These are phyloP conservation scores for Leccinum variicolor DNA, from an alignment of 768 basidiomycete species.

Conservation along the genomic window DNA sequence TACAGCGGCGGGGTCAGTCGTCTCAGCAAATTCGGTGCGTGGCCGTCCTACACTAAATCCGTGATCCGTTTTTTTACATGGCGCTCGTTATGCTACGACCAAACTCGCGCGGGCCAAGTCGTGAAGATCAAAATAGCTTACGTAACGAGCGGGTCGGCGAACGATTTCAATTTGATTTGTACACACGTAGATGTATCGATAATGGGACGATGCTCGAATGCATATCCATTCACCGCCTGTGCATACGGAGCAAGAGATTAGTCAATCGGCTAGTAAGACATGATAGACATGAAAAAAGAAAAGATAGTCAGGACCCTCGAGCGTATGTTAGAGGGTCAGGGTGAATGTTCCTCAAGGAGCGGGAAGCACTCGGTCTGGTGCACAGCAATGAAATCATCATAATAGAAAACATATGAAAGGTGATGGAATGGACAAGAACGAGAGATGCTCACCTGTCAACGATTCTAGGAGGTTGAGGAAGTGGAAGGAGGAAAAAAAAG, in stretches of 20 bases:
- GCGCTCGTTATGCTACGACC: conserved; percentile 49
- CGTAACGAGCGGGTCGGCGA: too few relatives aligned
- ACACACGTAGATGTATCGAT: not conserved
- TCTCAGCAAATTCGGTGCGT: conserved; percentile 81
- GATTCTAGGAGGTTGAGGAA: too few relatives aligned
- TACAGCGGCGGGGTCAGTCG: conserved; percentile 89
- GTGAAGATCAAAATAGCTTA: conserved; percentile 57
- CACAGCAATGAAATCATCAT: conserved; percentile 15
- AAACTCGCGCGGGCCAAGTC: conserved; percentile 75
- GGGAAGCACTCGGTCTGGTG: conserved; percentile 33
- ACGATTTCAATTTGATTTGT: not conserved
- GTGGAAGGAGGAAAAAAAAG: too few relatives aligned
- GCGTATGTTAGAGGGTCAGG: conserved; percentile 33
- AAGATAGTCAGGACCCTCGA: conserved; percentile 27
- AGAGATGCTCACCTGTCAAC: too few relatives aligned
- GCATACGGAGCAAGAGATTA: not conserved
- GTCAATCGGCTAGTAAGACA: not conserved
- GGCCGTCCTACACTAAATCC: not conserved
- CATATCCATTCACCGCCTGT: not conserved
- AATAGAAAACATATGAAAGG: too few relatives aligned
- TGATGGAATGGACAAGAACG: too few relatives aligned
- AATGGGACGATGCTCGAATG: not conserved
- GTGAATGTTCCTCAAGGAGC: conserved; percentile 31
- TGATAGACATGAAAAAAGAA: not conserved
- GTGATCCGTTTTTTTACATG: not conserved